Evolutionary conservation across 2,329 filamentous ascomycete species (phyloP).

Genomic region (Phyllosticta paracitricarpa): DNA sequence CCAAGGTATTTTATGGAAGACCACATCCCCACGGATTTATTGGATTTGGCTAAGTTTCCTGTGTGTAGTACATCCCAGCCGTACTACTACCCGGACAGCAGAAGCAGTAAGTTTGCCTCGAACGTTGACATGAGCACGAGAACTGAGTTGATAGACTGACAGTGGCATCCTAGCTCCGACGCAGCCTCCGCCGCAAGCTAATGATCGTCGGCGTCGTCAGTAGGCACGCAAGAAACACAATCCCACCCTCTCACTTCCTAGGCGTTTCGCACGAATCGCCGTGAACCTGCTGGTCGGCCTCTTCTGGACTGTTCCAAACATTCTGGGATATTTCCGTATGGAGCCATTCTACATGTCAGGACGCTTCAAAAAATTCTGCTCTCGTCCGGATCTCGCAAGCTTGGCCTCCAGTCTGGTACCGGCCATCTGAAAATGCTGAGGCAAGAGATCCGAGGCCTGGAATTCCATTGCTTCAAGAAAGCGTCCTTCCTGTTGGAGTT

Average conservation of each 20-base stretch:
- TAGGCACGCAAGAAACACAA: not conserved
- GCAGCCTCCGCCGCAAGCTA: constrained; percentile 10
- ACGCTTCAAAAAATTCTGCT: not conserved
- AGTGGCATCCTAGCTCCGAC: constrained; percentile 10
- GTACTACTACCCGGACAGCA: constrained; percentile 11
- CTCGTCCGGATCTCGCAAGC: not conserved
- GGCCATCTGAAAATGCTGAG: not conserved
- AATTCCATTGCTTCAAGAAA: not conserved
- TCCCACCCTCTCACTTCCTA: not conserved
- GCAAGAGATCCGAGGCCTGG: not conserved
- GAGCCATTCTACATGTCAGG: not conserved
- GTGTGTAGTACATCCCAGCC: constrained; percentile 7
- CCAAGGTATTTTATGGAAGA: constrained; percentile 29
- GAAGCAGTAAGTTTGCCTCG: constrained; percentile 7
- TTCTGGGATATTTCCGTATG: not conserved
- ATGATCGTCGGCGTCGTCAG: constrained; percentile 11
- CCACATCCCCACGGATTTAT: constrained; percentile 8
- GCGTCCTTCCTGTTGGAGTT: not conserved
- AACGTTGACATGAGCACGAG: not conserved
- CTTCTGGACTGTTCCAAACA: not conserved
- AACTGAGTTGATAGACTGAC: not conserved
- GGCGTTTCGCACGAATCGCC: not conserved
- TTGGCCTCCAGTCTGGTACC: not conserved
- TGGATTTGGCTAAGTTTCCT: constrained; percentile 12
- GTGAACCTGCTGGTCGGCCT: not conserved